Percentiles rank a stretch among this genome's conserved stretches.
Conservation (phyloP, 2,329 filamentous ascomycete species). For the Fusarium sp. region DNA sequence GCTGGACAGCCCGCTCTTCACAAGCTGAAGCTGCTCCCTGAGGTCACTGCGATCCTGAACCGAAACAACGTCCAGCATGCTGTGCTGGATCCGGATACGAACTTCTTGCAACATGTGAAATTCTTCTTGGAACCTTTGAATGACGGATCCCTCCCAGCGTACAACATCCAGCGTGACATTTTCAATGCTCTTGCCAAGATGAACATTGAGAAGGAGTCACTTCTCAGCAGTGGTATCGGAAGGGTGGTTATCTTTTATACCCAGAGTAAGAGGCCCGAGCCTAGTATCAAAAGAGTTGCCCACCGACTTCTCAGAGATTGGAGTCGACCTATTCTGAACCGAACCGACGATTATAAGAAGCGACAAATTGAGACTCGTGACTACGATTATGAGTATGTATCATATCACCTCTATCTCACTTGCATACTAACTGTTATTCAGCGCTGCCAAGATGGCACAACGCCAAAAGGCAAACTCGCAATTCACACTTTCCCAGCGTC, state of each 20-base stretch:
- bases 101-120: constrained; percentile 93
- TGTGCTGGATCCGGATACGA: constrained; percentile 93
- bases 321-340: constrained; percentile 93
- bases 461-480: constrained; percentile 63
- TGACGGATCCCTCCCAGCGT: constrained; percentile 93
- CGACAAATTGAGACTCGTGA: constrained; percentile 74
- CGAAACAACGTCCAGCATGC: constrained; percentile 87
- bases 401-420: not conserved
- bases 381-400: constrained; percentile 71
- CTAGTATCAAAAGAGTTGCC: constrained; percentile 91
- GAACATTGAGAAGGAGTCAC: constrained; percentile 89
- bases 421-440: constrained; percentile 49
- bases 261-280: constrained; percentile 90
- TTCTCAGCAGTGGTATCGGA: constrained; percentile 92
- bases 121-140: constrained; percentile 97
- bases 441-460: constrained; percentile 67
- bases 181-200: constrained; percentile 84
- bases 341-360: constrained; percentile 95
- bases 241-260: constrained; percentile 98
- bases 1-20: constrained; percentile 85
- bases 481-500: constrained; percentile 65
- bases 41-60: constrained; percentile 89
- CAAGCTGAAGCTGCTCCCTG: constrained; percentile 93
- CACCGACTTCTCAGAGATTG: constrained; percentile 94
- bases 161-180: constrained; percentile 96